Conservation (phyloP, 176 grass and related monocot genomes). For the Oryza glaberrima region DNA sequence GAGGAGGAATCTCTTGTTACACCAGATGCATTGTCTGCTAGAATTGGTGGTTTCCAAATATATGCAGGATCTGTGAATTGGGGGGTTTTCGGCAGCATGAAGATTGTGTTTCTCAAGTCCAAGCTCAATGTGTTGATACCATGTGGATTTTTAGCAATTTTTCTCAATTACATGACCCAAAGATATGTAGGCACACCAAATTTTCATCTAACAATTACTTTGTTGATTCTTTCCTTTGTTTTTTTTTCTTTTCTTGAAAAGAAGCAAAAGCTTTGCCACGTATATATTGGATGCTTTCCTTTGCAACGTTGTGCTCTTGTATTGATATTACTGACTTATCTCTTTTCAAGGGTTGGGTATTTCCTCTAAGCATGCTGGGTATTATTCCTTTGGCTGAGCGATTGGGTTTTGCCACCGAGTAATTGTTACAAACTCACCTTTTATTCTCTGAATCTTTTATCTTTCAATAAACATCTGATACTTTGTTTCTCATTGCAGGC, state of each 20-base stretch:
- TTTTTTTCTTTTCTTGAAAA: neutral
- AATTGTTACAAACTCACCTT: conserved; percentile 20
- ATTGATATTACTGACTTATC: neutral
- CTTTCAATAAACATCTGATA: conserved; percentile 31
- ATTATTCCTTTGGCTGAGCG: conserved; percentile 87
- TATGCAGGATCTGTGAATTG: neutral
- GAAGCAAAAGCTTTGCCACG: too few species aligned
- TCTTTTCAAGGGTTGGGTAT: conserved; percentile 65
- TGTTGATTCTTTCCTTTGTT: neutral
- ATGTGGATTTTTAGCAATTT: conserved; percentile 63
- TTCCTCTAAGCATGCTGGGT: conserved; percentile 68
- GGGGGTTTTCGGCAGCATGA: conserved; percentile 46
- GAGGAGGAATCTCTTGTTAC: conserved; percentile 37
- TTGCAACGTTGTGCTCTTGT: neutral
- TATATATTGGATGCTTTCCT: too few species aligned
- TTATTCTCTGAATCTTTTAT: neutral
- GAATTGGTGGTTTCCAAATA: conserved; percentile 32
- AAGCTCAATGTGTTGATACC: conserved; percentile 75
- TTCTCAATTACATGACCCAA: conserved; percentile 45
- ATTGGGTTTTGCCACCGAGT: conserved; percentile 71
- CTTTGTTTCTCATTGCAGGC: conserved; percentile 50
- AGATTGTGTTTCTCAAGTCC: conserved; percentile 56
- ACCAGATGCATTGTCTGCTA: conserved; percentile 15
- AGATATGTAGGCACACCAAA: conserved; percentile 48
- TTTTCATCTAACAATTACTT: neutral